Percentiles rank a stretch among this genome's conserved stretches.
Evolutionary conservation across 2,329 filamentous ascomycete species (phyloP).

Genomic region (Apiospora arundinis): DNA sequence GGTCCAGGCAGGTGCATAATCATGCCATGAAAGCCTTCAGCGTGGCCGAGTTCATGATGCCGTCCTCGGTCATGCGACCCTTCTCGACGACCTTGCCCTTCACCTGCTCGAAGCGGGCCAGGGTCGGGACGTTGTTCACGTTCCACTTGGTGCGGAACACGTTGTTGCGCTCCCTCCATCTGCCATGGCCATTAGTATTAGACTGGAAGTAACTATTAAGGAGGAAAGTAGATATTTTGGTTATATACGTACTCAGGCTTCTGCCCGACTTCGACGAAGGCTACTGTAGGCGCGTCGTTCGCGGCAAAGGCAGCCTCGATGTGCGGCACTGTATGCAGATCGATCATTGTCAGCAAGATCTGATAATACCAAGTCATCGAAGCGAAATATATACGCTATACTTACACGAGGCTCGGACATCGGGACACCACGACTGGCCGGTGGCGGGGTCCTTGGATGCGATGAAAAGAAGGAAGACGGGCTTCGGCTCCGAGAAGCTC

Average conservation of each 20-base stretch:
- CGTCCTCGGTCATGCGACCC: conserved; percentile 39
- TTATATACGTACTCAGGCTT: conserved; percentile 37
- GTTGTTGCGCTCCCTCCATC: conserved; percentile 44
- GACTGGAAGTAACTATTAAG: not conserved
- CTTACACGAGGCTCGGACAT: conserved; percentile 42
- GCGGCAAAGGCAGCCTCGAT: conserved; percentile 40
- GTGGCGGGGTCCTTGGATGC: conserved; percentile 44
- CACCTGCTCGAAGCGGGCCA: conserved; percentile 42
- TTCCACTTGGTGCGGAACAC: conserved; percentile 43
- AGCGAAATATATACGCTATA: not conserved
- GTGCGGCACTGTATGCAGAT: conserved; percentile 32
- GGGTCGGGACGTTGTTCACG: conserved; percentile 41
- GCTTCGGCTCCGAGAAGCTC: not conserved
- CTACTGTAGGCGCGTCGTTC: conserved; percentile 33
- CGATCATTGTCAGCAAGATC: not conserved
- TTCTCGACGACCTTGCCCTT: conserved; percentile 39
- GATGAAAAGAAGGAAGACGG: conserved; percentile 44
- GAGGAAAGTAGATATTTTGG: not conserved
- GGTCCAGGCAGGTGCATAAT: not conserved
- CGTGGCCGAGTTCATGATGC: conserved; percentile 39
- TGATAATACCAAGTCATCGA: not conserved
- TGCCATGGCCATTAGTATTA: conserved; percentile 24
- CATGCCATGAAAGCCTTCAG: conserved; percentile 33
- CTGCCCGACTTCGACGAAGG: conserved; percentile 44
- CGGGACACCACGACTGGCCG: conserved; percentile 46